A percentile compares a stretch with the other conserved stretches of the same genome.
phyloP scores from a whole-genome alignment of 2,329 filamentous ascomycete genomes.

The Cercospora sesami region DNA sequence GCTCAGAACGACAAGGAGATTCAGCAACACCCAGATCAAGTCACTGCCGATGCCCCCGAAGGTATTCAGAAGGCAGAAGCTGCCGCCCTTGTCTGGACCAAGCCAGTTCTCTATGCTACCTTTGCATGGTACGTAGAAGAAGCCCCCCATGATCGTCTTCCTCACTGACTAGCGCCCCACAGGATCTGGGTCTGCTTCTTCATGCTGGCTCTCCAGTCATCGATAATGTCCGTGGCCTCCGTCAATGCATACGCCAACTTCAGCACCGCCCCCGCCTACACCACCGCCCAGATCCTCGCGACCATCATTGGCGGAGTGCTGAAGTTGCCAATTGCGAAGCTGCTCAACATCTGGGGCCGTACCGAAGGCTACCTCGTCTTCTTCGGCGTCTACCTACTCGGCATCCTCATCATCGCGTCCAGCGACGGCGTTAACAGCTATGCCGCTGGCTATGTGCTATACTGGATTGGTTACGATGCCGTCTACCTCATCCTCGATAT shows the following conservation, averaged over 20 bases:
- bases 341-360: slow-evolving; percentile 67
- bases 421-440: slow-evolving; percentile 35
- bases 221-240: slow-evolving; percentile 35
- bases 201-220: slow-evolving; percentile 40
- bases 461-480: slow-evolving; percentile 35
- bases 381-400: slow-evolving; percentile 51
- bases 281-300: slow-evolving; percentile 27
- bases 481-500: slow-evolving; percentile 37
- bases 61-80: slow-evolving; percentile 39
- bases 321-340: slow-evolving; percentile 61
- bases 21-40: slow-evolving; percentile 33
- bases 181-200: slow-evolving; percentile 43
- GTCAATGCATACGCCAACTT: slow-evolving; percentile 37
- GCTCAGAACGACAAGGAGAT: slow-evolving; percentile 37
- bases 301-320: slow-evolving; percentile 32
- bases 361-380: slow-evolving; percentile 63
- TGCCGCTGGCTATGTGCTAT: slow-evolving; percentile 37
- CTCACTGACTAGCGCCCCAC: background rate
- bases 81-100: slow-evolving; percentile 36
- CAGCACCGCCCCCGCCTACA: slow-evolving; percentile 30
- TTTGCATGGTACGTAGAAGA: slow-evolving; percentile 31
- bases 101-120: slow-evolving; percentile 30
- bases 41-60: slow-evolving; percentile 32
- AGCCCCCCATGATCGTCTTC: background rate
- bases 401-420: slow-evolving; percentile 35